A percentile compares a stretch with the other conserved stretches of the same genome.
Evolutionary conservation across 1,284 basidiomycete genomes (phyloP).

Genomic region (Fistulina hepatica): DNA sequence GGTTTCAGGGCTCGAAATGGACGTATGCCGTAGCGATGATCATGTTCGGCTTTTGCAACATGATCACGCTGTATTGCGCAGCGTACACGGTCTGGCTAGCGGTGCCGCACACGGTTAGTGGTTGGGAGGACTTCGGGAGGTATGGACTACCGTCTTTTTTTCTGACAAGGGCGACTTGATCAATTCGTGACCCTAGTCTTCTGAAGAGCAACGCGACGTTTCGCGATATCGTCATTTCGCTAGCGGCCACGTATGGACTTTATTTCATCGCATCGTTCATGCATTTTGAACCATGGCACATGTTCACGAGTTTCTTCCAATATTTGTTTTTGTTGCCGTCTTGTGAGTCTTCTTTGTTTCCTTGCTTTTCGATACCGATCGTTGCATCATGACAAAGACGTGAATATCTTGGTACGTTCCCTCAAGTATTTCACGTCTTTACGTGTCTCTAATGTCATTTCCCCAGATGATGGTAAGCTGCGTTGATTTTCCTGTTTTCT

Average conservation of each 20-base stretch:
- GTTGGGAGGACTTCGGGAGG: conserved; percentile 63
- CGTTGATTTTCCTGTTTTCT: too few species aligned
- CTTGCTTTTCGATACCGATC: conserved; percentile 11
- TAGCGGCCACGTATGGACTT: conserved; percentile 80
- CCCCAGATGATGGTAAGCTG: too few species aligned
- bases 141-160: conserved; percentile 25
- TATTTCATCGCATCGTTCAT: conserved; percentile 82
- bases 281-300: conserved; percentile 89
- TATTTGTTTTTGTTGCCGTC: conserved; percentile 74
- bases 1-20: conserved; percentile 64
- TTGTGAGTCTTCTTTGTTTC: conserved; percentile 33
- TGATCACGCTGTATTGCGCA: conserved; percentile 81
- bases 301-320: conserved; percentile 83
- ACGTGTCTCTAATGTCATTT: conserved; percentile 49
- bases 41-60: conserved; percentile 63
- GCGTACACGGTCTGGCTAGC: conserved; percentile 80
- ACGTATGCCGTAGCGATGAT: conserved; percentile 68
- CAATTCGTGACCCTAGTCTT: conserved; percentile 29
- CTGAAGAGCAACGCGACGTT: conserved; percentile 59
- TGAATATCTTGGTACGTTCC: conserved; percentile 66
- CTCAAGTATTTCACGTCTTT: not conserved
- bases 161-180: conserved; percentile 10
- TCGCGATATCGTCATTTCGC: conserved; percentile 70
- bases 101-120: conserved; percentile 60
- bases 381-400: conserved; percentile 36